phyloP scores from a whole-genome alignment of 805 yeast genomes.

The Pichia insulana region DNA sequence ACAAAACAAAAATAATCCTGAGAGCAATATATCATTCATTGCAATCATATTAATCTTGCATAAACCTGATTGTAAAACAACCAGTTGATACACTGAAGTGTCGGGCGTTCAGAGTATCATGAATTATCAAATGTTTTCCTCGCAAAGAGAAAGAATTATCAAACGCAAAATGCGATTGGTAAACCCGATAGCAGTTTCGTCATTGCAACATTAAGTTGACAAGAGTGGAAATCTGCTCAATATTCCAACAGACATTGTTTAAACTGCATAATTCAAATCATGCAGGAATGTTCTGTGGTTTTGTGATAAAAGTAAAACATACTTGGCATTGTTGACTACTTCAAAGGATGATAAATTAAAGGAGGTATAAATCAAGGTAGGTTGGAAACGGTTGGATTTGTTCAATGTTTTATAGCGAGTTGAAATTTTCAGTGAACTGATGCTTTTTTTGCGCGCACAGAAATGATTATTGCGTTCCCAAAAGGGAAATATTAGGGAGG shows the following conservation, averaged over 20 bases:
- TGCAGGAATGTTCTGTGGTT: conserved; percentile 4
- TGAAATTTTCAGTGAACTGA: no score
- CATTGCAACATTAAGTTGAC: background rate
- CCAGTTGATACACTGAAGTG: conserved; percentile 49
- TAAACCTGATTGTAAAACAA: no score
- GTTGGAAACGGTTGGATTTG: background rate
- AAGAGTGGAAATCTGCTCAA: background rate
- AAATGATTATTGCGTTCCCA: no score
- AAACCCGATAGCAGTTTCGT: background rate
- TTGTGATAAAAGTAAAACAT: conserved; percentile 11
- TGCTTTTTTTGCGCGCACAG: no score
- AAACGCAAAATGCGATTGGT: background rate
- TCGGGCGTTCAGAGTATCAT: conserved; percentile 61
- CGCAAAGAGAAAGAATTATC: background rate
- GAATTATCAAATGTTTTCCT: background rate
- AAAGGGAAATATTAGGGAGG: background rate
- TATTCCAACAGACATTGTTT: conserved; percentile 5
- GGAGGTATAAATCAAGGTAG: background rate
- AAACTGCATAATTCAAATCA: background rate
- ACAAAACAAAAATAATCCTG: background rate
- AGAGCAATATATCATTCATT: background rate
- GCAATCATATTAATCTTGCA: background rate
- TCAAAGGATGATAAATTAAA: conserved; percentile 1
- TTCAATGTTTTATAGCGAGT: background rate
- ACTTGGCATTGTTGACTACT: conserved; percentile 22